Percentiles rank a stretch among this genome's conserved stretches.
phyloP scores from a whole-genome alignment of 1,139 yeast species.

The Magnusiomyces paraingens region DNA sequence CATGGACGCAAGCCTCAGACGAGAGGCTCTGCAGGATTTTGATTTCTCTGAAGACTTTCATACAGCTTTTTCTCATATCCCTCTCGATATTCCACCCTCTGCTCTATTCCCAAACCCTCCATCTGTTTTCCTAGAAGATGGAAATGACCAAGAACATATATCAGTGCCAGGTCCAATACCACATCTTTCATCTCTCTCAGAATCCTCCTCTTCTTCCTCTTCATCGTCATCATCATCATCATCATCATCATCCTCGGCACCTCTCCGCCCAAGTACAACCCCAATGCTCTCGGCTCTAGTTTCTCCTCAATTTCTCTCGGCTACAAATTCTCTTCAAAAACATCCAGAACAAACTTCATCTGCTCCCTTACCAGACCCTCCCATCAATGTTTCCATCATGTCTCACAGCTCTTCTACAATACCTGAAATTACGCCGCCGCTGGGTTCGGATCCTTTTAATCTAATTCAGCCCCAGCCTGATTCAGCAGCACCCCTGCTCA shows the following conservation, averaged over 20 bases:
- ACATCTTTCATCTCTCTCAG: neutral
- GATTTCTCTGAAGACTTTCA: constrained; percentile 17
- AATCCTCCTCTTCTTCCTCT: neutral
- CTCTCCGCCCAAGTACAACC: neutral
- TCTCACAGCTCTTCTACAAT: no score
- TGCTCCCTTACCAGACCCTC: neutral
- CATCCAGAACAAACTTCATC: neutral
- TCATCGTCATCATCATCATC: neutral
- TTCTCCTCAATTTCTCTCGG: neutral
- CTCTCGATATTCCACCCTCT: constrained; percentile 10
- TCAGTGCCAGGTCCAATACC: neutral
- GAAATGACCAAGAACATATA: neutral
- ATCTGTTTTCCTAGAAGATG: neutral
- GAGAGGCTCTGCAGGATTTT: constrained; percentile 9
- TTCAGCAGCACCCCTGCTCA: constrained; percentile 26
- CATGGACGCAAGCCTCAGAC: neutral
- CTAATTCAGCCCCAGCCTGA: no score
- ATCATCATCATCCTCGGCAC: no score
- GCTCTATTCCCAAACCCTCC: constrained; percentile 1
- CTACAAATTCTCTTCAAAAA: neutral
- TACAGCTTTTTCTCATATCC: constrained; percentile 16
- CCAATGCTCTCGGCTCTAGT: neutral
- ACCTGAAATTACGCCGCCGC: no score
- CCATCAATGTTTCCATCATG: no score
- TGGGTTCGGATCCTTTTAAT: no score